phyloP scores from a whole-genome alignment of 2,329 filamentous ascomycete species.

The Aspergillus transmontanensis region DNA sequence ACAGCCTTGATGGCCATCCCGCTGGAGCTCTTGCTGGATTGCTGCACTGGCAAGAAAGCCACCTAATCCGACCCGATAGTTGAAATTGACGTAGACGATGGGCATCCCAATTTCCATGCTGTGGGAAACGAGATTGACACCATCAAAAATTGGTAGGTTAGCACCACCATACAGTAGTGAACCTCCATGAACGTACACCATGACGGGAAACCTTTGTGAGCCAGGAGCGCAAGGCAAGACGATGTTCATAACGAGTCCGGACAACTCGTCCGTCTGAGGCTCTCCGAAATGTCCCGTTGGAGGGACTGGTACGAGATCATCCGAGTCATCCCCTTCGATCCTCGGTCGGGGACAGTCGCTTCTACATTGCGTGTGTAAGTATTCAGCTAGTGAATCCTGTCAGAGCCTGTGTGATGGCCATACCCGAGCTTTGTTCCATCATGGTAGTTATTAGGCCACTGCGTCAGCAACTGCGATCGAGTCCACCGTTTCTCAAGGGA shows the following conservation, averaged over 20 bases:
- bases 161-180: conserved; percentile 30
- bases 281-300: conserved; percentile 20
- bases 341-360: conserved; percentile 26
- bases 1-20: conserved; percentile 23
- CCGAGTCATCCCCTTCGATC: conserved; percentile 22
- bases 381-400: not conserved
- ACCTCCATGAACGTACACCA: conserved; percentile 31
- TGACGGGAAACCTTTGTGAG: conserved; percentile 19
- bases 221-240: conserved; percentile 19
- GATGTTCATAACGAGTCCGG: conserved; percentile 29
- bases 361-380: conserved; percentile 1
- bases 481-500: conserved; percentile 27
- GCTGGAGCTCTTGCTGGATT: conserved; percentile 20
- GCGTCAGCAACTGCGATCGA: conserved; percentile 21
- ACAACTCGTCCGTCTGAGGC: conserved; percentile 21
- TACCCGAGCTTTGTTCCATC: conserved; percentile 30
- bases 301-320: conserved; percentile 28
- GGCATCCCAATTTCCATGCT: conserved; percentile 21
- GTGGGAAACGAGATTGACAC: conserved; percentile 28
- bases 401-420: not conserved
- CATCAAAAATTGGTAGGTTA: conserved; percentile 29
- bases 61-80: conserved; percentile 30
- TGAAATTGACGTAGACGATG: conserved; percentile 29
- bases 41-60: conserved; percentile 25
- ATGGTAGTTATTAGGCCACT: conserved; percentile 20